Conservation (phyloP, 108 stramenopile genomes). For the Conticribra weissflogii region DNA sequence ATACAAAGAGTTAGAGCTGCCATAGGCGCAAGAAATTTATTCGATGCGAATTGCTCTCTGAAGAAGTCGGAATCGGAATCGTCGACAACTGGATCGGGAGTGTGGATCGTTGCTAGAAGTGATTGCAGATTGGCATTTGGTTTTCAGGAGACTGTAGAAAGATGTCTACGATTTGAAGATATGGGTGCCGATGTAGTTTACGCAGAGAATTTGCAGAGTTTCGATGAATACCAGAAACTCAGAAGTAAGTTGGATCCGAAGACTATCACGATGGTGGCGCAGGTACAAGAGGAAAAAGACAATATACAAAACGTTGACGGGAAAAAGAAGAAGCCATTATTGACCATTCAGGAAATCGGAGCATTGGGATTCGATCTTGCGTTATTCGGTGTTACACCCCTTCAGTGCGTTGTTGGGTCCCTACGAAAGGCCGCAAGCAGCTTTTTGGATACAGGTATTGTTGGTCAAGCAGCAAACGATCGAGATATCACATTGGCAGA, state of each 20-base stretch:
- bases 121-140: slow-evolving; percentile 65
- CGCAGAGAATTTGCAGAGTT: slow-evolving; percentile 59
- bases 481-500: slow-evolving; percentile 26
- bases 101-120: slow-evolving; percentile 57
- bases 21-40: slow-evolving; percentile 43
- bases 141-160: slow-evolving; percentile 54
- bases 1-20: slow-evolving; percentile 46
- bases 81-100: slow-evolving; percentile 21
- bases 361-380: slow-evolving; percentile 57
- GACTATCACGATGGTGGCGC: slow-evolving; percentile 57
- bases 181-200: slow-evolving; percentile 64
- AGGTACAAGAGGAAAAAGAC: slow-evolving; percentile 42
- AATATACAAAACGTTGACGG: not conserved
- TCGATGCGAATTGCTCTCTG: not conserved
- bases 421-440: slow-evolving; percentile 24
- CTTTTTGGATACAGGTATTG: slow-evolving; percentile 18
- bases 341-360: slow-evolving; percentile 42
- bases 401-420: slow-evolving; percentile 51
- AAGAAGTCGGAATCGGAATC: not conserved
- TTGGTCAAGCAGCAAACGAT: not conserved
- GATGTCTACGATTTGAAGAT: slow-evolving; percentile 60
- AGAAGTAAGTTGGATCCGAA: slow-evolving; percentile 29
- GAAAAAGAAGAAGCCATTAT: slow-evolving; percentile 34
- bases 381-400: slow-evolving; percentile 60
- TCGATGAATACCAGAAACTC: slow-evolving; percentile 51